Base-by-base conservation (phyloP, 1,284 basidiomycete genomes). In the Apiotrichum akiyoshidainum region DNA sequence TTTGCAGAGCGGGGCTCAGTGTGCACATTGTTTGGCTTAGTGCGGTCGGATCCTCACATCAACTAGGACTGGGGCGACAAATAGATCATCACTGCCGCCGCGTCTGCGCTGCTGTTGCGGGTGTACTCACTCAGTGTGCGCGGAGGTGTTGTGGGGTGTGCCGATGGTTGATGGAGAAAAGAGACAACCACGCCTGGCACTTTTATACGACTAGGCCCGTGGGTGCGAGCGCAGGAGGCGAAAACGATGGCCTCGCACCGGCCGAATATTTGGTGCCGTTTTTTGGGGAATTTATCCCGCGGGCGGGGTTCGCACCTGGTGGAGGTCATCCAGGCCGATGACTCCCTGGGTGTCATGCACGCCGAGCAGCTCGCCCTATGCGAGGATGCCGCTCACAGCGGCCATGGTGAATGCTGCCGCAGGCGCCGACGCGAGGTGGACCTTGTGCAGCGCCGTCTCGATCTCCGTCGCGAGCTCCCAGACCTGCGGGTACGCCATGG, bases 401-500 rank as follows among this genome's bases (percentile, higher is more conserved):
- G 17, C 19, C 41, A 33, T 26, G 39, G 17, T 16, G 37, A 50
- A n/a, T 37, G 22, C 45, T 16, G 9, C 11, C 2, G 21, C 5
- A 9, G 40, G 12, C 9, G 42, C 3, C 41, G 46, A 11, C 46
- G 39, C 34, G 49, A 11, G 21, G 31, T 51, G 34, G 37, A 46
- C 40, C 39, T 60, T 60, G 48, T 47, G 22, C 19, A 61, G 42
- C 2, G 54, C 41, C 8, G 46, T 37, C 46, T 76, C 75, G 26
- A 81, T 68, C 50, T 88, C 84, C 40, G 82, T 80, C 1, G 89
- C 88, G 65, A 88, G 84, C 35, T 89, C 88, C 55, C 86, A 88
- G 49, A 89, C 87, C 69, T 92, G 89, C 70, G 92, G 91, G 58
- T 77, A 81, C 16, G 78, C 67, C 22, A 69, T 65, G 5, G 78